Percentiles rank a stretch among this genome's conserved stretches.
Conservation (phyloP, 495 filamentous ascomycete species). For the Ramalina intermedia region DNA sequence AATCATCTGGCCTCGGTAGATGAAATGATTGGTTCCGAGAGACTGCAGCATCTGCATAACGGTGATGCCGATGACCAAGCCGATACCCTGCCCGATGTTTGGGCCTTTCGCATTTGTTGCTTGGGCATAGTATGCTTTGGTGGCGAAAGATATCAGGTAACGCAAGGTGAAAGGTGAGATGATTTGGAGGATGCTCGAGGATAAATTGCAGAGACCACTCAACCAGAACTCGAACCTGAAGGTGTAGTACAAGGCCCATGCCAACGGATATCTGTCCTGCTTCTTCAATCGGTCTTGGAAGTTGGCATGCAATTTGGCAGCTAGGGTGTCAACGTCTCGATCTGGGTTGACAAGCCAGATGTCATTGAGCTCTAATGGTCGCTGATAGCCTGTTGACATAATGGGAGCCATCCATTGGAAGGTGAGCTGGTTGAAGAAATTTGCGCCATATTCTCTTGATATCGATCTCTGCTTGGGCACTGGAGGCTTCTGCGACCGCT, state of each 20-base stretch:
- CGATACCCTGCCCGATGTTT: conserved; percentile 50
- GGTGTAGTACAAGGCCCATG: conserved; percentile 74
- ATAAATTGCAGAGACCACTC: conserved; percentile 63
- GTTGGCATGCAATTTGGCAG: conserved; percentile 44
- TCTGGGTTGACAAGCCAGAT: conserved; percentile 78
- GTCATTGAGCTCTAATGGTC: conserved; percentile 69
- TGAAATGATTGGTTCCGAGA: conserved; percentile 63
- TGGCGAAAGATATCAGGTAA: conserved; percentile 67
- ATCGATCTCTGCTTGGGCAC: conserved; percentile 35
- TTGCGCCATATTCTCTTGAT: conserved; percentile 38
- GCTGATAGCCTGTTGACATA: conserved; percentile 63
- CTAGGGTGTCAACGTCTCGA: conserved; percentile 52
- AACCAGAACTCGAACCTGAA: conserved; percentile 76
- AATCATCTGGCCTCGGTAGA: conserved; percentile 68
- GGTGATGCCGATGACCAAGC: conserved; percentile 61
- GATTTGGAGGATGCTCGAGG: conserved; percentile 53
- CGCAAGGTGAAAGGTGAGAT: conserved; percentile 59
- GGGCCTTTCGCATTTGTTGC: conserved; percentile 34
- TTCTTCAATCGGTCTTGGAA: conserved; percentile 50
- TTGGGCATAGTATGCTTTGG: conserved; percentile 55
- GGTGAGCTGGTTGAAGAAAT: conserved; percentile 36
- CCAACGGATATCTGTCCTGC: conserved; percentile 59
- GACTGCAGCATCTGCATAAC: conserved; percentile 62
- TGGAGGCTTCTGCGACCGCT: conserved; percentile 33
- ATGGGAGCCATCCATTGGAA: conserved; percentile 53